Percentiles rank a stretch among this genome's conserved stretches.
These are phyloP conservation scores for Colletotrichum noveboracense DNA, from an alignment of 2,329 filamentous ascomycete species.

Conservation along the genomic window DNA sequence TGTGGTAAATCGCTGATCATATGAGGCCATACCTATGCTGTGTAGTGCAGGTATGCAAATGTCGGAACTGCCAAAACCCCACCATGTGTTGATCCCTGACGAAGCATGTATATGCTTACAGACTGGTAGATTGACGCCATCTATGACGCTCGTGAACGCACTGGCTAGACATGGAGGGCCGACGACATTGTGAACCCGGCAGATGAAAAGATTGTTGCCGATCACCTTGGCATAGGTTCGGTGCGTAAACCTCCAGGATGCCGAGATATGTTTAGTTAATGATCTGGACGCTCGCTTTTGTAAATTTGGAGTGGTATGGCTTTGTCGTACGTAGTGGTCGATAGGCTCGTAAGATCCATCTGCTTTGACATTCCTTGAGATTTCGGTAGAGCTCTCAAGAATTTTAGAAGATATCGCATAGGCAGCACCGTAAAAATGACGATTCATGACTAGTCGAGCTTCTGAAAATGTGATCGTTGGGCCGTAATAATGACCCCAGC, in stretches of 20 bases:
- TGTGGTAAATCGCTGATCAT: too few species aligned
- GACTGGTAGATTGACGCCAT: neutral
- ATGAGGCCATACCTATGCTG: neutral
- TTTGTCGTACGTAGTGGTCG: neutral
- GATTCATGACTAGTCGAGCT: neutral
- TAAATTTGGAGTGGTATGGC: neutral
- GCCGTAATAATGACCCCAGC: too few species aligned
- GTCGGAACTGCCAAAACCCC: fast-evolving
- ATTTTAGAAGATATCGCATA: fast-evolving
- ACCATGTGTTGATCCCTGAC: neutral
- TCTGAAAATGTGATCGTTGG: neutral
- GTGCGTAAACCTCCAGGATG: neutral
- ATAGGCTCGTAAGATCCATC: fast-evolving
- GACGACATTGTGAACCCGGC: neutral
- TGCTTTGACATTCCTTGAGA: fast-evolving
- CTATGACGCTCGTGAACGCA: fast-evolving
- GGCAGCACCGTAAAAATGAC: fast-evolving
- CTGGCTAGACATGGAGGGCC: fast-evolving
- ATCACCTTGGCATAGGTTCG: neutral
- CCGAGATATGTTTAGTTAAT: neutral
- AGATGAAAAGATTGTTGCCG: neutral
- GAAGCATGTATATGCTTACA: neutral
- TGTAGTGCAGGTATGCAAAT: neutral
- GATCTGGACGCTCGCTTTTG: neutral
- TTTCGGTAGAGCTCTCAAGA: neutral